Percentiles rank a stretch among this genome's conserved stretches.
Conservation (phyloP, 306 rosid genomes). For the Calophaca sinica region DNA sequence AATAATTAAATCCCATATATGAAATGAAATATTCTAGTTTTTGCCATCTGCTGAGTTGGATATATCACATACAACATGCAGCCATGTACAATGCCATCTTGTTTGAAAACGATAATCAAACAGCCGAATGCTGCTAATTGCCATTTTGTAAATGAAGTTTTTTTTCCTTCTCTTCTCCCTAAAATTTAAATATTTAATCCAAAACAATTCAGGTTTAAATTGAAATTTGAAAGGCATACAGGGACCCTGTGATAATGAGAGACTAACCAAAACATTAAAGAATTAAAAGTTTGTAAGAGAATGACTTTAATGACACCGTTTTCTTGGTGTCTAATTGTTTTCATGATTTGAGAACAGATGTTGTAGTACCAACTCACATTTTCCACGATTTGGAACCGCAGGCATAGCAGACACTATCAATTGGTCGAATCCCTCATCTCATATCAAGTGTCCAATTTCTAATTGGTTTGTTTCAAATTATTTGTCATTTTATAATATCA, state of each 20-base stretch:
- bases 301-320: constrained; percentile 14
- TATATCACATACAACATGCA: background rate
- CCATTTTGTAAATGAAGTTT: constrained; percentile 6
- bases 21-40: no score
- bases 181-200: background rate
- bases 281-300: background rate
- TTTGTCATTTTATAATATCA: no score
- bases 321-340: constrained; percentile 37
- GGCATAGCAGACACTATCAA: background rate
- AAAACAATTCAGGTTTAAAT: constrained; percentile 9
- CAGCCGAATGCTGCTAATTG: background rate
- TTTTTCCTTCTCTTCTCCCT: background rate
- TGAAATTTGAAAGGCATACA: constrained; percentile 32
- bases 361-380: constrained; percentile 31
- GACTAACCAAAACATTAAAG: constrained; percentile 41
- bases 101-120: no score
- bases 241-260: constrained; percentile 27
- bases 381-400: constrained; percentile 22
- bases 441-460: no score
- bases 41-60: no score
- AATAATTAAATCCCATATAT: no score
- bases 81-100: constrained; percentile 10
- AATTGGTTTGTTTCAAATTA: no score
- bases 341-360: constrained; percentile 46
- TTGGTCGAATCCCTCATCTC: no score